These are phyloP conservation scores for Aureobasidium namibiae DNA, from an alignment of 2,329 filamentous ascomycete genomes.

Conservation along the genomic window DNA sequence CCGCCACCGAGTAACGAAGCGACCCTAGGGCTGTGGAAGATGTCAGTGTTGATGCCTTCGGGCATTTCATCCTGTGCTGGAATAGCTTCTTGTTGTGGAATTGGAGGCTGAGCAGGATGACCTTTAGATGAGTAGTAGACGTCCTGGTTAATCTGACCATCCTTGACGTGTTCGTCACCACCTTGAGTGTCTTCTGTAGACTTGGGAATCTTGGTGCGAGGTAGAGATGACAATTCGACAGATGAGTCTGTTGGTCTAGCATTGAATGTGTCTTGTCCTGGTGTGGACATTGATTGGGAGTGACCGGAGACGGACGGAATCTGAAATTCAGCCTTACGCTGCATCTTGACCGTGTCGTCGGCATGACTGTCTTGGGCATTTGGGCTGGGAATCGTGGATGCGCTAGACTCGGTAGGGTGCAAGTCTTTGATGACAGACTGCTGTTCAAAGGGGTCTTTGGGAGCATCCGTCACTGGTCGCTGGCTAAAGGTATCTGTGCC, in stretches of 20 bases:
- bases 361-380: constrained; percentile 16
- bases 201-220: constrained; percentile 48
- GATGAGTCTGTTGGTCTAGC: constrained; percentile 39
- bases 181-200: constrained; percentile 39
- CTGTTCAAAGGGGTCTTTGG: constrained; percentile 29
- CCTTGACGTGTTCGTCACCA: constrained; percentile 32
- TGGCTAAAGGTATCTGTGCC: constrained; percentile 29
- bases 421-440: constrained; percentile 23
- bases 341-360: constrained; percentile 37
- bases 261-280: constrained; percentile 50
- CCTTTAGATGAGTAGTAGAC: constrained; percentile 37
- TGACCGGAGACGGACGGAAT: constrained; percentile 46
- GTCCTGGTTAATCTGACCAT: constrained; percentile 45
- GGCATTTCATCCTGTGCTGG: constrained; percentile 37
- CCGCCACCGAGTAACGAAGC: constrained; percentile 13
- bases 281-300: constrained; percentile 26
- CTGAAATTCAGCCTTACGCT: constrained; percentile 38
- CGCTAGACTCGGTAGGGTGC: constrained; percentile 29
- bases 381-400: constrained; percentile 34
- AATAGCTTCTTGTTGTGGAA: constrained; percentile 26
- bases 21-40: constrained; percentile 49
- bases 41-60: constrained; percentile 50
- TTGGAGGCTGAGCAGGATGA: not conserved
- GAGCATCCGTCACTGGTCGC: constrained; percentile 26
- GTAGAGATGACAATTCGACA: constrained; percentile 43